Evolutionary conservation across 1,284 basidiomycete genomes (phyloP).

Genomic region (Tylopilus sp.): DNA sequence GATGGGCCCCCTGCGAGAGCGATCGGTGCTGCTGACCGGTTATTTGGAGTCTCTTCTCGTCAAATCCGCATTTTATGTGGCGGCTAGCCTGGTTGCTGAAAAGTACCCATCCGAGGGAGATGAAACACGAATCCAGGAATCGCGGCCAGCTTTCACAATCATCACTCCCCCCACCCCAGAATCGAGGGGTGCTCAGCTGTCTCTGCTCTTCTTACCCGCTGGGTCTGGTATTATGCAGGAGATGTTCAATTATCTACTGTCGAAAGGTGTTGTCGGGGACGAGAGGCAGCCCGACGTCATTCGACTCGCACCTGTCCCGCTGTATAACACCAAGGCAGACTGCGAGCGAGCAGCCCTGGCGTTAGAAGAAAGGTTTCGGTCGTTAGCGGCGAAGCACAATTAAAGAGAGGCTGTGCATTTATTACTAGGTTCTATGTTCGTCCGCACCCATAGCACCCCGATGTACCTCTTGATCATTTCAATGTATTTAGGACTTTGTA

Average conservation of each 20-base stretch:
- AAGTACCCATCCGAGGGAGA: conserved; percentile 29
- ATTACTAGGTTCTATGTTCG: conserved; percentile 3
- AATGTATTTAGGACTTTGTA: conserved; percentile 44
- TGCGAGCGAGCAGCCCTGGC: conserved; percentile 63
- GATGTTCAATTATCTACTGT: conserved; percentile 58
- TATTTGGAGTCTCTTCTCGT: conserved; percentile 64
- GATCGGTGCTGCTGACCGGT: conserved; percentile 67
- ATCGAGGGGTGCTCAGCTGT: conserved; percentile 80
- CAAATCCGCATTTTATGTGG: conserved; percentile 59
- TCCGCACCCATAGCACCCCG: conserved; percentile 5
- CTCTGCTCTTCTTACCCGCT: conserved; percentile 69
- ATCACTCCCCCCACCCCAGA: conserved; percentile 72
- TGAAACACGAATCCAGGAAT: conserved; percentile 12
- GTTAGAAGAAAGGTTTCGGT: conserved; percentile 52
- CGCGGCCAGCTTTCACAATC: conserved; percentile 67
- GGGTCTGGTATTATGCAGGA: conserved; percentile 65
- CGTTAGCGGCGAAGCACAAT: conserved; percentile 12
- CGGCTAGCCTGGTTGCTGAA: conserved; percentile 37
- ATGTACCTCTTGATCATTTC: conserved; percentile 45
- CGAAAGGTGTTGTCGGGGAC: conserved; percentile 81
- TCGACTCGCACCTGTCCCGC: conserved; percentile 73
- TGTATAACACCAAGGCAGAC: conserved; percentile 81
- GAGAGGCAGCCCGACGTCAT: conserved; percentile 88
- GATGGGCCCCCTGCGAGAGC: conserved; percentile 62
- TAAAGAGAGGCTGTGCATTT: conserved; percentile 10